These are phyloP conservation scores for Urochloa ruziziensis DNA, from an alignment of 176 grass and related monocot species.

Conservation along the genomic window DNA sequence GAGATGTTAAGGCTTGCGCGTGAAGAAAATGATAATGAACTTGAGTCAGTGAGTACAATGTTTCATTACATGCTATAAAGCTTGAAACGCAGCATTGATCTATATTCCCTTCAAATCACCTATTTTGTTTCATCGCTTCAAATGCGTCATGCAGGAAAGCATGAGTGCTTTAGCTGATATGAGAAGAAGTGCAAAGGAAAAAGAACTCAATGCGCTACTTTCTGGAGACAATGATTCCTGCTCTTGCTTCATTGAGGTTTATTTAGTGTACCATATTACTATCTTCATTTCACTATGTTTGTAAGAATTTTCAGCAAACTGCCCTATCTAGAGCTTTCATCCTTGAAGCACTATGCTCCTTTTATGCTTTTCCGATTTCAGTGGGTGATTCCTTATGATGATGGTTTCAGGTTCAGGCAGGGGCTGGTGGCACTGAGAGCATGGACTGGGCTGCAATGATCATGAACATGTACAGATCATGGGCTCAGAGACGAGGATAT, in stretches of 20 bases:
- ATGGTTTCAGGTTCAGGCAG: slow-evolving; percentile 78
- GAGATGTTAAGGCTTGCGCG: slow-evolving; percentile 90
- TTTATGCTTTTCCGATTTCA: slow-evolving; percentile 3
- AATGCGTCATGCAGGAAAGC: slow-evolving; percentile 63
- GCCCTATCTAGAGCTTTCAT: background rate
- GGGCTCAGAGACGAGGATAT: slow-evolving; percentile 78
- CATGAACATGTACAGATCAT: slow-evolving; percentile 88
- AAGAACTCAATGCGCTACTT: slow-evolving; percentile 89
- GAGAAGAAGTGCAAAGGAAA: slow-evolving; percentile 90
- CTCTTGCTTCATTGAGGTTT: slow-evolving; percentile 98
- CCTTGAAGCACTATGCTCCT: background rate
- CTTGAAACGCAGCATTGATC: background rate
- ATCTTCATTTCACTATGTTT: background rate
- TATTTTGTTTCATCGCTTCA: slow-evolving; percentile 36
- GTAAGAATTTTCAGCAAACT: slow-evolving; percentile 5
- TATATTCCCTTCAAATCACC: background rate
- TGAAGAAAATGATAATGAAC: slow-evolving; percentile 86
- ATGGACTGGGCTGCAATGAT: slow-evolving; percentile 97
- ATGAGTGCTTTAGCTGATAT: slow-evolving; percentile 76
- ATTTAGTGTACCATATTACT: background rate
- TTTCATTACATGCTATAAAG: slow-evolving; percentile 1
- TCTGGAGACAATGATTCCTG: slow-evolving; percentile 81
- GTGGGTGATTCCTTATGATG: background rate
- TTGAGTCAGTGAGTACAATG: slow-evolving; percentile 57
- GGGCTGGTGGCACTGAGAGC: slow-evolving; percentile 93